Evolutionary conservation across 441 rosid genomes (phyloP).

Genomic region (Biscutella laevigata): DNA sequence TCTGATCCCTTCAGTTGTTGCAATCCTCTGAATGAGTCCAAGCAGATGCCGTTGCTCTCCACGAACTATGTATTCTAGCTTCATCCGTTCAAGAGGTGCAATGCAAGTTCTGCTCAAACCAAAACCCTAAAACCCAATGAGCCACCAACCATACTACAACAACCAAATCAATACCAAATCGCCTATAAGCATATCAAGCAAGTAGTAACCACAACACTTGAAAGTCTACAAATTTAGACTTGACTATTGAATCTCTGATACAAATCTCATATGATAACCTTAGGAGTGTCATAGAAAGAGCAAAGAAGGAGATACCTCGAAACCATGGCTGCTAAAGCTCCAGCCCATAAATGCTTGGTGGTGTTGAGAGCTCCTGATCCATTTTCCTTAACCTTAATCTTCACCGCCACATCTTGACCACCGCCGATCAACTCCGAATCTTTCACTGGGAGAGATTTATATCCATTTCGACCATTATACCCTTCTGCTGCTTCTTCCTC

Average conservation of each 20-base stretch:
- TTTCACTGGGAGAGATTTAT: slow-evolving; percentile 21
- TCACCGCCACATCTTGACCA: slow-evolving; percentile 10
- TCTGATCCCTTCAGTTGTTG: slow-evolving; percentile 55
- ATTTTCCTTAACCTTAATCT: slow-evolving; percentile 27
- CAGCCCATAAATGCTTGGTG: slow-evolving; percentile 79
- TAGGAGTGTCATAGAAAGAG: neutral
- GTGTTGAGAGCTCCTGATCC: slow-evolving; percentile 63
- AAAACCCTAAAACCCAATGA: slow-evolving; percentile 26
- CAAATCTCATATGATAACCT: neutral
- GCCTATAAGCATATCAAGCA: neutral
- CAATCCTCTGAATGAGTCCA: slow-evolving; percentile 52
- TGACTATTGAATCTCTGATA: neutral
- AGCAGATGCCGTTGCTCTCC: slow-evolving; percentile 58
- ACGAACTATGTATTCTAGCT: slow-evolving; percentile 73
- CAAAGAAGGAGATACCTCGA: slow-evolving; percentile 53
- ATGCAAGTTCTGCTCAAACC: slow-evolving; percentile 57
- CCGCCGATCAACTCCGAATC: slow-evolving; percentile 18
- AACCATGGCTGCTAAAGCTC: slow-evolving; percentile 87
- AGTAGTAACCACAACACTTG: slow-evolving; percentile 3
- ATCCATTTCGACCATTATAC: slow-evolving; percentile 35
- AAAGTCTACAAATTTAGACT: neutral
- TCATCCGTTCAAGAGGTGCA: slow-evolving; percentile 86
- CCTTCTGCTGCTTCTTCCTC: slow-evolving; percentile 40
- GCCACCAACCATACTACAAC: slow-evolving; percentile 20
- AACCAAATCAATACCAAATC: slow-evolving; percentile 6